phyloP scores from a whole-genome alignment of 202 grass and related monocot genomes.

The Hordeum pubiflorum region DNA sequence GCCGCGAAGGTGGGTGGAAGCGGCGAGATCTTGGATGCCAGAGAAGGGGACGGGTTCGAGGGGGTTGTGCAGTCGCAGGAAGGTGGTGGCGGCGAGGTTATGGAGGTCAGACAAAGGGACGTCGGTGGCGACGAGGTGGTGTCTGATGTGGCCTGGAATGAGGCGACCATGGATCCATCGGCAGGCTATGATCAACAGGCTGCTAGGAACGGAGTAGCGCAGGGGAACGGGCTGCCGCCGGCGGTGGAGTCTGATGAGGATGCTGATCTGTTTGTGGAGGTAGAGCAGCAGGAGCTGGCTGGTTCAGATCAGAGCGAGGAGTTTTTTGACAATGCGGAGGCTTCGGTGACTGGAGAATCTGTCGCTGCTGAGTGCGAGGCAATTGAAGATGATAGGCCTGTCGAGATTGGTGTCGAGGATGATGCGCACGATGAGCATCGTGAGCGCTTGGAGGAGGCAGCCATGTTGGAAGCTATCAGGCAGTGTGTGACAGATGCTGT shows the following conservation, averaged over 20 bases:
- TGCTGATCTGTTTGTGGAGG: background rate
- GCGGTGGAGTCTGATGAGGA: background rate
- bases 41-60: background rate
- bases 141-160: background rate
- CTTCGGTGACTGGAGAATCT: background rate
- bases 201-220: background rate
- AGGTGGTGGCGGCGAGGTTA: background rate
- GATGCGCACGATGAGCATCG: background rate
- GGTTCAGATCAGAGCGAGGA: slow-evolving; percentile 7
- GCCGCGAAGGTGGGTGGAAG: background rate
- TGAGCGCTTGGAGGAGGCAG: slow-evolving; percentile 18
- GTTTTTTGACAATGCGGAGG: background rate
- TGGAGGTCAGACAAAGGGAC: background rate
- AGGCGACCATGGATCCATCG: background rate
- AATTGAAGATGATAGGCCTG: background rate
- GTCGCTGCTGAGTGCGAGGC: background rate
- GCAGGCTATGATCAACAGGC: background rate
- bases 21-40: background rate
- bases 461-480: slow-evolving; percentile 20
- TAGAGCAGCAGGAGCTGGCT: background rate
- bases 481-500: slow-evolving; percentile 19
- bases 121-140: background rate
- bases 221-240: background rate
- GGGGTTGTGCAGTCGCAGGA: background rate
- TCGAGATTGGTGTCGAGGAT: background rate